Base-by-base conservation (phyloP, 441 rosid species). In the Eutrema salsugineum region DNA sequence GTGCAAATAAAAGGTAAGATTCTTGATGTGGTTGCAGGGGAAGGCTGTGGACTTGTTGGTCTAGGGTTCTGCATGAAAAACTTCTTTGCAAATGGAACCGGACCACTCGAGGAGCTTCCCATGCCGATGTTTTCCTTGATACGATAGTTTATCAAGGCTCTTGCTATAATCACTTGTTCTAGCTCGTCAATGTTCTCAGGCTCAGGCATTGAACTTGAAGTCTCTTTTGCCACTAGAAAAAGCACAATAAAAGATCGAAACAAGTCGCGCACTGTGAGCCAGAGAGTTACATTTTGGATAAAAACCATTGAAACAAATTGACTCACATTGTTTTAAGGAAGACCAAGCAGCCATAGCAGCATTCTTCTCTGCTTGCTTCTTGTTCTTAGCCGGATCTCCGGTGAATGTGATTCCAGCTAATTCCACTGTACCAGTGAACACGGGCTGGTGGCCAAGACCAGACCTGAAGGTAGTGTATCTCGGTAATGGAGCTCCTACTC, bases 311-410 rank as follows among this genome's bases (percentile, higher is more conserved):
- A n/a, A n/a, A n/a, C n/a, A n/a, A n/a, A n/a, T n/a, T n/a, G 74
- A 81, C 92, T 87, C 78, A 91, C 99, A 82, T 73, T 83, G 97
- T 82, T 90, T 94, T n/a, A 94, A 76, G 46, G 97, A 94, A 67
- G 93, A 82, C 99, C 99, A 94, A 62, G 99, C 93, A 56, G 99
- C 89, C 99, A 94, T 90, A 39, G 99, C 99, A 17, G 99, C 95
- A 83, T 94, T 94, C 82, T 94, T 94, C 85, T 94, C 99, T 1
- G 99, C 99, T 76, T 94, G 99, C 63, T 94, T 94, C 85, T 94
- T 94, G 69, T 87, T 94, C 83, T 94, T 94, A 50, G 99, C 99
- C 57, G 89, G 86, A 72, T 90, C 97, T 36, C 99, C 99, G 0
- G 87, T 90, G 84, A 94, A 94, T 16, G 83, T 79, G 61, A 94